Conservation (phyloP, 805 yeast species). For the Candida khao-thaluensis region DNA sequence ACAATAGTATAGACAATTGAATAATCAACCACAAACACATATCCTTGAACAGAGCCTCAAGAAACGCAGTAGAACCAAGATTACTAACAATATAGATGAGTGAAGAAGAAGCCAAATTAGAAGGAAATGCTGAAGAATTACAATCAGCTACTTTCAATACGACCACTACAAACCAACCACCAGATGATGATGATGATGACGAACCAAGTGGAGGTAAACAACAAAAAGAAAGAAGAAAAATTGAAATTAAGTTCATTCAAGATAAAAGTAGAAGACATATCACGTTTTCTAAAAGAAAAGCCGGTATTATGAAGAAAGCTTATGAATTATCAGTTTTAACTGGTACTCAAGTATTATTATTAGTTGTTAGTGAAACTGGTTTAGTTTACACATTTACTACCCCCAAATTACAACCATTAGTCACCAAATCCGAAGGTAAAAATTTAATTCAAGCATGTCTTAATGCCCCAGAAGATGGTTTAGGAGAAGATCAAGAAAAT, state of each 20-base stretch:
- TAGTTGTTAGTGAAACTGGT: constrained; percentile 98
- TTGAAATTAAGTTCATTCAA: constrained; percentile 95
- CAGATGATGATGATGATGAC: constrained; percentile 55
- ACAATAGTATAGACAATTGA: background rate
- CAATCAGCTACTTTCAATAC: constrained; percentile 24
- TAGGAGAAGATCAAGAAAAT: constrained; percentile 60
- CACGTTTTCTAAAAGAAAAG: constrained; percentile 96
- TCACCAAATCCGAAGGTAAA: constrained; percentile 96
- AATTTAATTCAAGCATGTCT: constrained; percentile 94
- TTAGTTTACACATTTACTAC: constrained; percentile 97
- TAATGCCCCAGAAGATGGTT: constrained; percentile 90
- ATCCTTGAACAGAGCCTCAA: too few species aligned
- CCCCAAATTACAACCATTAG: constrained; percentile 97
- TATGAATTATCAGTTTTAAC: constrained; percentile 94
- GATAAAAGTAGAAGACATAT: constrained; percentile 98
- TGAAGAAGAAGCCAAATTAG: constrained; percentile 41
- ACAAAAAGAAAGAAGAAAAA: constrained; percentile 72
- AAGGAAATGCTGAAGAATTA: constrained; percentile 19
- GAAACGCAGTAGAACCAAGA: too few species aligned
- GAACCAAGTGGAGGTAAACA: constrained; percentile 46
- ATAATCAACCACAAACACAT: constrained; percentile 5
- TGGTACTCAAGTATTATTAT: constrained; percentile 91
- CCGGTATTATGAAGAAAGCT: constrained; percentile 99
- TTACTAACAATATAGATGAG: constrained; percentile 33
- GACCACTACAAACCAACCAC: constrained; percentile 25